Evolutionary conservation across 176 grass and related monocot genomes (phyloP).

Genomic region (Neostapfia colusana): DNA sequence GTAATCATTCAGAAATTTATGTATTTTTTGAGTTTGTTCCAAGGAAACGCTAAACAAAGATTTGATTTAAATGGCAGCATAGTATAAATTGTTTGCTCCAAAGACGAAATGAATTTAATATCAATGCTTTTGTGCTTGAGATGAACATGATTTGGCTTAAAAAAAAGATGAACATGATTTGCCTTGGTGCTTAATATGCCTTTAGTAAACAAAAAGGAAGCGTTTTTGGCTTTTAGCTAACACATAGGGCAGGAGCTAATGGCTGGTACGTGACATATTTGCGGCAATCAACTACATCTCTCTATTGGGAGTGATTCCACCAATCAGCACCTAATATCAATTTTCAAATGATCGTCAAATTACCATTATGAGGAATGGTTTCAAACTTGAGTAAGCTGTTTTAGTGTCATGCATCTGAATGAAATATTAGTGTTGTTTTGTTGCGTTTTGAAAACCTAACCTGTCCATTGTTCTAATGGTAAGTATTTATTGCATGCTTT

Average conservation of each 20-base stretch:
- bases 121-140: not conserved
- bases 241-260: not conserved
- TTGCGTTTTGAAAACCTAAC: conserved; percentile 37
- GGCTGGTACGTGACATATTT: conserved; percentile 17
- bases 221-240: not conserved
- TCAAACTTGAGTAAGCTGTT: not conserved
- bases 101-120: not conserved
- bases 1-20: too few relatives aligned
- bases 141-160: not conserved
- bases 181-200: too few relatives aligned
- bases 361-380: not conserved
- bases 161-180: too few relatives aligned
- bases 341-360: too few relatives aligned
- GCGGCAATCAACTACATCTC: not conserved
- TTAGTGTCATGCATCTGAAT: conserved; percentile 20
- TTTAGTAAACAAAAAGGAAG: not conserved
- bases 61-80: not conserved
- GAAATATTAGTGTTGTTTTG: conserved; percentile 12
- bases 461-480: conserved; percentile 22
- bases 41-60: not conserved
- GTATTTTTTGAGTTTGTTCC: conserved; percentile 1
- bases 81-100: not conserved
- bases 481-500: conserved; percentile 25
- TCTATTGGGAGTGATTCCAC: conserved; percentile 2
- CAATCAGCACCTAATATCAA: conserved; percentile 16